A percentile compares a stretch with the other conserved stretches of the same genome.
Evolutionary conservation across 345 rosid species (phyloP).

Genomic region (Arabis alpina): DNA sequence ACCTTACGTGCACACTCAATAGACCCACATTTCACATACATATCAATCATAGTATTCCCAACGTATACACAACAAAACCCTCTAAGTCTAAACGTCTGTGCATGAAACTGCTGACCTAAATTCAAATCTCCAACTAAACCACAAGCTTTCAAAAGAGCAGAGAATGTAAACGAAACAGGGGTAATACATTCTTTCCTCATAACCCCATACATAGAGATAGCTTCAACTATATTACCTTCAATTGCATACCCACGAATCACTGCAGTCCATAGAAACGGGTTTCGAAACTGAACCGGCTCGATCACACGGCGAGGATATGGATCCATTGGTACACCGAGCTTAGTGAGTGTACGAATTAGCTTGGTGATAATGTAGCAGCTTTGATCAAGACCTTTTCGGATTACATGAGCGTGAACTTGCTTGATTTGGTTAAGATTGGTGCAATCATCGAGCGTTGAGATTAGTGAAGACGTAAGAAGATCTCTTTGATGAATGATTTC

Average conservation of each 20-base stretch:
- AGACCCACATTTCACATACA: conserved; percentile 65
- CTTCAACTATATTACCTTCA: conserved; percentile 49
- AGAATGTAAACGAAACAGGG: conserved; percentile 79
- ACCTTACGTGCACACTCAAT: conserved; percentile 58
- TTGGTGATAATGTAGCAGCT: conserved; percentile 69
- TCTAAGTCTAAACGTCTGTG: conserved; percentile 67
- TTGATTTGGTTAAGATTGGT: conserved; percentile 48
- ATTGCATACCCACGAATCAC: conserved; percentile 65
- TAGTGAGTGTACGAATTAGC: conserved; percentile 65
- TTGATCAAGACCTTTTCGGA: conserved; percentile 53
- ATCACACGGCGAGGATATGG: conserved; percentile 61
- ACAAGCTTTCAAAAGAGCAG: conserved; percentile 76
- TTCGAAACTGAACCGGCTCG: conserved; percentile 55
- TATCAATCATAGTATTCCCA: conserved; percentile 62
- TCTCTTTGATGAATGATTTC: conserved; percentile 36
- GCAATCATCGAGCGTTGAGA: conserved; percentile 60
- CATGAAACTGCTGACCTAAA: conserved; percentile 74
- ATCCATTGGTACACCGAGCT: conserved; percentile 55
- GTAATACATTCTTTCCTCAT: conserved; percentile 57
- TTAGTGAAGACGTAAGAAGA: conserved; percentile 47
- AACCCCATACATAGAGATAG: conserved; percentile 47
- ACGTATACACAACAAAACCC: conserved; percentile 66
- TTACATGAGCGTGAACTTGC: conserved; percentile 62
- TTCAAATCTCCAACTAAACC: conserved; percentile 44
- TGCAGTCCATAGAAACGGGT: conserved; percentile 79